Evolutionary conservation across 2,329 filamentous ascomycete genomes (phyloP).

Genomic region (Penicillium corylophilum): DNA sequence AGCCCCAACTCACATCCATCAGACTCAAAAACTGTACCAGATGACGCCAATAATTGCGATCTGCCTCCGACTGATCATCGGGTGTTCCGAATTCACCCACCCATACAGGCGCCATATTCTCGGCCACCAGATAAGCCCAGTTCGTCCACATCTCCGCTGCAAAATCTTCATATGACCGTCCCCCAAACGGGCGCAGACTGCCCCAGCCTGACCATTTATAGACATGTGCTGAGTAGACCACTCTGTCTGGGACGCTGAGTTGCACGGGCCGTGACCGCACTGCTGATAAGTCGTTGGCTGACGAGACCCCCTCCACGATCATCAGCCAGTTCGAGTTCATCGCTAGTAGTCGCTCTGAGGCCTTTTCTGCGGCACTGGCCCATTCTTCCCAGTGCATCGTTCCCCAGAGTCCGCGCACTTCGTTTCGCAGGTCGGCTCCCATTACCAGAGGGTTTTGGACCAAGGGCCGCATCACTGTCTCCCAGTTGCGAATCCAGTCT

Average conservation of each 20-base stretch:
- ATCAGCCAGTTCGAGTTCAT: constrained; percentile 66
- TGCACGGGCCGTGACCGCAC: constrained; percentile 57
- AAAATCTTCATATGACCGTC: constrained; percentile 63
- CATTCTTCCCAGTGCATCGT: constrained; percentile 66
- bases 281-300: constrained; percentile 63
- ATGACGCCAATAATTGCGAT: constrained; percentile 66
- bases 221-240: constrained; percentile 69
- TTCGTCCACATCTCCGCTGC: constrained; percentile 61
- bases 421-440: constrained; percentile 67
- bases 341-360: constrained; percentile 59
- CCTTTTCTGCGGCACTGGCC: constrained; percentile 63
- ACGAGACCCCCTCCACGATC: constrained; percentile 67
- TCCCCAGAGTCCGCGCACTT: constrained; percentile 67
- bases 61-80: constrained; percentile 52
- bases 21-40: constrained; percentile 59
- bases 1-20: constrained; percentile 65
- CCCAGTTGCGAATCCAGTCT: constrained; percentile 66
- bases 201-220: constrained; percentile 72
- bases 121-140: constrained; percentile 64
- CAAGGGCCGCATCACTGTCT: constrained; percentile 61
- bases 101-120: constrained; percentile 62
- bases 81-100: constrained; percentile 65
- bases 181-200: constrained; percentile 58
- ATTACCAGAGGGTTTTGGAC: constrained; percentile 61
- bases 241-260: constrained; percentile 54